These are phyloP conservation scores for Diaporthe capsici DNA, from an alignment of 2,329 filamentous ascomycete species.

Conservation along the genomic window DNA sequence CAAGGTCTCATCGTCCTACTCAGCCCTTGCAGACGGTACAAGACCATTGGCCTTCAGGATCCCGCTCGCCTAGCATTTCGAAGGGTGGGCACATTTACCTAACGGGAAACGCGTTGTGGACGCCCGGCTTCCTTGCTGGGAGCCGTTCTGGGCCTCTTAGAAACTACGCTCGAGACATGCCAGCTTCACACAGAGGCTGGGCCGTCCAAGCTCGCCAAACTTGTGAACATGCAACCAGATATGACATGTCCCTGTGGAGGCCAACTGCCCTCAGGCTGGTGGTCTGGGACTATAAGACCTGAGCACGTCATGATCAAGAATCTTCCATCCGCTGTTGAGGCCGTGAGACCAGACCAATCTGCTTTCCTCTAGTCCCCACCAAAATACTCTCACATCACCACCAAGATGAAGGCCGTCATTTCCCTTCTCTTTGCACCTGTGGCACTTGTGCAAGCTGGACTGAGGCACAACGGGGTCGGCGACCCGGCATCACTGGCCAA, in stretches of 20 bases:
- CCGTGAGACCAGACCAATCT: neutral
- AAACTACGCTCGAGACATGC: neutral
- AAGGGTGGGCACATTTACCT: constrained; percentile 5
- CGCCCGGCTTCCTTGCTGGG: neutral
- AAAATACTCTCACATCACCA: neutral
- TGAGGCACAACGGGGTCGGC: neutral
- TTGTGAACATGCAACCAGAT: constrained; percentile 9
- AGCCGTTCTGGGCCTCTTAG: neutral
- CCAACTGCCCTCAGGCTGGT: neutral
- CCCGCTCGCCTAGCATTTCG: constrained; percentile 21
- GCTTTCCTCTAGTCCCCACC: neutral
- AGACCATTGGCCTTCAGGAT: neutral
- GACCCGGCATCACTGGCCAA: neutral
- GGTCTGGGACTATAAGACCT: constrained; percentile 26
- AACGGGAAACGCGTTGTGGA: neutral
- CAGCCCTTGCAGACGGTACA: neutral
- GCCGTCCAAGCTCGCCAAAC: constrained; percentile 8
- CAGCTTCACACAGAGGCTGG: constrained; percentile 1
- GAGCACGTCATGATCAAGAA: constrained; percentile 34
- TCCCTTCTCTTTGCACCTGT: constrained; percentile 14
- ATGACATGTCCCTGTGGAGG: neutral
- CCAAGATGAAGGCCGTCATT: constrained; percentile 26
- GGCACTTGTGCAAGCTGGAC: constrained; percentile 8
- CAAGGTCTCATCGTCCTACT: constrained; percentile 37
- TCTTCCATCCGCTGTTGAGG: neutral